A percentile compares a stretch with the other conserved stretches of the same genome.
phyloP scores from a whole-genome alignment of 257 asterid species.

The Cruciata laevipes region DNA sequence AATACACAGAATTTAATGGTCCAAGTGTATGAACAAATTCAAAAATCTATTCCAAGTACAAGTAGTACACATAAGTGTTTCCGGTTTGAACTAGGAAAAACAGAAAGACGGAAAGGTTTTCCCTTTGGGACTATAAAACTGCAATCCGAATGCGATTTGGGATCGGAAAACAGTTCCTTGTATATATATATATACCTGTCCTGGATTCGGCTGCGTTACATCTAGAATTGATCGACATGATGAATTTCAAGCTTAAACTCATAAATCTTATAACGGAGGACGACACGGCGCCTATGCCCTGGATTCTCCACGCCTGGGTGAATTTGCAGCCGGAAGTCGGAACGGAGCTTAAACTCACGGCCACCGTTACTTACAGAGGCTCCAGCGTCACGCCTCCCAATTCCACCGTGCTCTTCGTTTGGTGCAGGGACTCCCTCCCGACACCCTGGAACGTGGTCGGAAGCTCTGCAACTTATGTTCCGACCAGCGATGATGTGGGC shows the following conservation, averaged over 20 bases:
- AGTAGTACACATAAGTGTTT: not conserved
- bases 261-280: not conserved
- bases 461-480: not conserved
- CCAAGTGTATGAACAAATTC: too few species aligned
- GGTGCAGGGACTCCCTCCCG: not conserved
- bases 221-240: too few species aligned
- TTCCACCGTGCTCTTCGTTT: not conserved
- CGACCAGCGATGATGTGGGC: not conserved
- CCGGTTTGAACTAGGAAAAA: not conserved
- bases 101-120: not conserved
- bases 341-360: not conserved
- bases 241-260: not conserved
- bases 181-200: too few species aligned
- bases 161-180: too few species aligned
- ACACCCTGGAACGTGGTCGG: not conserved
- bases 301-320: not conserved
- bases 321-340: not conserved
- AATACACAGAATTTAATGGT: too few species aligned
- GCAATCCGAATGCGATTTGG: not conserved
- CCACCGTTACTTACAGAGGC: not conserved
- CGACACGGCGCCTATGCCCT: not conserved
- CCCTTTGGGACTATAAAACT: not conserved
- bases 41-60: too few species aligned
- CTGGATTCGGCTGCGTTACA: too few species aligned
- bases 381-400: not conserved